Percentiles rank a stretch among this genome's conserved stretches.
Evolutionary conservation across 2,329 filamentous ascomycete species (phyloP).

Genomic region (Alternaria infectoria): DNA sequence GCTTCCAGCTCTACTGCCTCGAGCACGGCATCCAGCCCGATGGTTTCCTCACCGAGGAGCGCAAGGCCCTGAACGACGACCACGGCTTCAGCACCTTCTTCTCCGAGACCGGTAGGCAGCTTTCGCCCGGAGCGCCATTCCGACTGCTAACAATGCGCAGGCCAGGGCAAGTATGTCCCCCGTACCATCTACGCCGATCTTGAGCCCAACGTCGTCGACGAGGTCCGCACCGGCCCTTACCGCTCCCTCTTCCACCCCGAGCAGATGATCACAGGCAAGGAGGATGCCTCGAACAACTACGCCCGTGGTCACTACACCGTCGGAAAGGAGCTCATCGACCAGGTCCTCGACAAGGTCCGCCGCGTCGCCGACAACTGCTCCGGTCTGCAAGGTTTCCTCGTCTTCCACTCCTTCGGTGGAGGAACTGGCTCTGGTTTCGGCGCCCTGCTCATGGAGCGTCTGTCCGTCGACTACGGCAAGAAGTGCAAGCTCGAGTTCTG

Average conservation of each 20-base stretch:
- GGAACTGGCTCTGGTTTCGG: conserved; percentile 99
- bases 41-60: conserved; percentile 97
- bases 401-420: conserved; percentile 99
- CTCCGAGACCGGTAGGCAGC: conserved; percentile 87
- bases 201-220: conserved; percentile 98
- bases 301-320: conserved; percentile 99
- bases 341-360: conserved; percentile 96
- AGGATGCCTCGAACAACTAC: conserved; percentile 99
- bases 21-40: conserved; percentile 99
- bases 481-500: conserved; percentile 99
- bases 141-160: conserved; percentile 56
- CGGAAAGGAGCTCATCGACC: conserved; percentile 98
- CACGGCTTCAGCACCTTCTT: conserved; percentile 99
- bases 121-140: conserved; percentile 30
- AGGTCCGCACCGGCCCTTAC: conserved; percentile 97
- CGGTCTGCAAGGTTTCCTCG: conserved; percentile 97
- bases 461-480: conserved; percentile 99
- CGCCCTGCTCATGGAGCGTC: conserved; percentile 97
- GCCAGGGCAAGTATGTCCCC: conserved; percentile 98
- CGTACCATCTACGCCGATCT: conserved; percentile 99
- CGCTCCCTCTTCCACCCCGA: conserved; percentile 97
- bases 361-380: conserved; percentile 95
- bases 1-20: conserved; percentile 91
- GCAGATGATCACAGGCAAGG: conserved; percentile 99
- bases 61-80: conserved; percentile 89